Evolutionary conservation across 768 basidiomycete genomes (phyloP), one percentile per base, ranked within the genome.

Genomic region (Stropharia rugosoannulata): DNA sequence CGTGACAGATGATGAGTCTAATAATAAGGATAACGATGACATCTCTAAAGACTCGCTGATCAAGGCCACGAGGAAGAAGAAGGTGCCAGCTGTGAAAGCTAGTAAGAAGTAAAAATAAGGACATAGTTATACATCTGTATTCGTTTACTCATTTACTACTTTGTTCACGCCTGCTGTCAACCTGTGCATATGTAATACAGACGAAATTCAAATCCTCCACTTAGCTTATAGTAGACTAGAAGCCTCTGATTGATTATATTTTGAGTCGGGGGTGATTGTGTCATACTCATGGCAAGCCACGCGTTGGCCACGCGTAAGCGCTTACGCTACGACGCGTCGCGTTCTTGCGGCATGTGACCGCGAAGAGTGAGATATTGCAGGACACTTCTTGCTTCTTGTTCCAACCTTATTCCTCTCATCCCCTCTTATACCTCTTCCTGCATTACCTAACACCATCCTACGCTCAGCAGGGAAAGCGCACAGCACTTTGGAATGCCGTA

Each of bases 41-140:
- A 67, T 85, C 25, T 72, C 69, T 19, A 77, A 77, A 49, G 84
- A 88, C 63, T 83, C 82, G 53, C 72, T 87, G 19, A 84, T 87
- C 62, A 84, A 84, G 64, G 73, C 77, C 44, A 70, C 80, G 18
- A 83, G 81, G 63, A 78, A 75, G 51, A 75, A 69, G 59, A 76
- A 73, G 38, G 70, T 63, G 3, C 39, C 68, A 13, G 59, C 49
- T 50, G 40, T 37, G 18, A 41, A 19, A n/a, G 42, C 43, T 25
- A 9, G 38, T 8, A 57, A 63, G 41, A 60, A 68, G 47, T 63
- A 48, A 57, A 22, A 39, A 10, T 39, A 18, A n/a, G 18, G 13
- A 9, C 32, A n/a, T 40, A 25, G 4, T 19, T 39, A 18, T 49
- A 19, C 10, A 11, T n/a, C n/a, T n/a, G n/a, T n/a, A n/a, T 39